Conservation (phyloP, 2,329 filamentous ascomycete genomes). For the Phoma sp. region DNA sequence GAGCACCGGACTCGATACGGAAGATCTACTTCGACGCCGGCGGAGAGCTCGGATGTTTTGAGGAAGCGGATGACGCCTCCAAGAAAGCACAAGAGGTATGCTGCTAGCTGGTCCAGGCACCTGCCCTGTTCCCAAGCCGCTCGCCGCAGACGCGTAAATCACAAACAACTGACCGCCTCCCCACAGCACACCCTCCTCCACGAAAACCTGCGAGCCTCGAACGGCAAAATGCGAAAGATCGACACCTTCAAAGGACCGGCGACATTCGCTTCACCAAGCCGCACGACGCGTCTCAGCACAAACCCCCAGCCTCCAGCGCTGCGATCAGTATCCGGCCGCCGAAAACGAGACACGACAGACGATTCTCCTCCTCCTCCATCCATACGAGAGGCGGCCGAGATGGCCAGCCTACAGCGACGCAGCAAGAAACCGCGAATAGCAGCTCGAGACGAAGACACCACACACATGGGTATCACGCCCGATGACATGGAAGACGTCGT, state of each 20-base stretch:
- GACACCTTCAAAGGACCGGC: slow-evolving; percentile 50
- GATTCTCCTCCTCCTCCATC: slow-evolving; percentile 59
- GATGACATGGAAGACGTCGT: slow-evolving; percentile 44
- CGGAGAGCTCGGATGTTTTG: slow-evolving; percentile 65
- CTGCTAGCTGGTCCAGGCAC: slow-evolving; percentile 26
- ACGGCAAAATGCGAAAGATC: slow-evolving; percentile 54
- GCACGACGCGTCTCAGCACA: slow-evolving; percentile 41
- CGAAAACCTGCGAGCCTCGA: slow-evolving; percentile 53
- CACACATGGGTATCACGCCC: slow-evolving; percentile 34
- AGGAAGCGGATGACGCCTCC: slow-evolving; percentile 65
- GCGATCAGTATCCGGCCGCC: slow-evolving; percentile 41
- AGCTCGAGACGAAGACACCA: slow-evolving; percentile 29
- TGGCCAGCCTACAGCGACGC: slow-evolving; percentile 57
- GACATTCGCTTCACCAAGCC: slow-evolving; percentile 51
- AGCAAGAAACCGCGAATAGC: slow-evolving; percentile 56
- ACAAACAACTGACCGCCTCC: slow-evolving; percentile 29
- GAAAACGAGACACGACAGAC: slow-evolving; percentile 51
- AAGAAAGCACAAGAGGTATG: slow-evolving; percentile 62
- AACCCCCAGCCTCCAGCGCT: slow-evolving; percentile 24
- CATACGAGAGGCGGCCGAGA: slow-evolving; percentile 60
- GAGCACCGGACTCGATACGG: slow-evolving; percentile 79
- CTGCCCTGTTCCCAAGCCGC: slow-evolving; percentile 26
- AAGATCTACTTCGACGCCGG: slow-evolving; percentile 77
- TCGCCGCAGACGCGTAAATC: slow-evolving; percentile 21
- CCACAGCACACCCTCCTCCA: slow-evolving; percentile 53